These are phyloP conservation scores for Hypoxylon sp. DNA, from an alignment of 2,329 filamentous ascomycete genomes.

Conservation along the genomic window DNA sequence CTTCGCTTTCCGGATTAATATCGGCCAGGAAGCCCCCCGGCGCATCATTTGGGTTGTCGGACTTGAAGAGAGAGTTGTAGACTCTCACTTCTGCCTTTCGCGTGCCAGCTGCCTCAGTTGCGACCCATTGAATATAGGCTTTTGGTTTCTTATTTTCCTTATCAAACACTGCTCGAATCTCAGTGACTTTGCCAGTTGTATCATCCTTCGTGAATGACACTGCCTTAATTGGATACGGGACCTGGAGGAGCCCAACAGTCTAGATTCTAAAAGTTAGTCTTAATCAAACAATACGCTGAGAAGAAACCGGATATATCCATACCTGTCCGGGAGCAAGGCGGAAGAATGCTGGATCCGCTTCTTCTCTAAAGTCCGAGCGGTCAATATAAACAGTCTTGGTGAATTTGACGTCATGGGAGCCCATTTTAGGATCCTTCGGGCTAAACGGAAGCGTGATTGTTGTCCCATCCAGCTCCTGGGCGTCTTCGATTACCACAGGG, in stretches of 20 bases:
- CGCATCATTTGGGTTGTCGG: conserved; percentile 82
- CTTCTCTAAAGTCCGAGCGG: conserved; percentile 81
- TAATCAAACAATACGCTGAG: neutral
- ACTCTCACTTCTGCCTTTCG: conserved; percentile 81
- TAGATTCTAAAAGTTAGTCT: conserved; percentile 63
- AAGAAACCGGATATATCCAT: conserved; percentile 1
- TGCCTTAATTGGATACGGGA: conserved; percentile 77
- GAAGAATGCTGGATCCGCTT: conserved; percentile 81
- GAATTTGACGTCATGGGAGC: conserved; percentile 72
- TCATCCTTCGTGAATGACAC: conserved; percentile 77
- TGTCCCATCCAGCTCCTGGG: conserved; percentile 72
- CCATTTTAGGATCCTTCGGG: conserved; percentile 80
- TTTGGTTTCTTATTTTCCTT: conserved; percentile 81
- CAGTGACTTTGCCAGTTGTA: conserved; percentile 71
- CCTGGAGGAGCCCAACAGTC: conserved; percentile 79
- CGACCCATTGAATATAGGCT: conserved; percentile 93
- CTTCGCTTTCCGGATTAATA: conserved; percentile 86
- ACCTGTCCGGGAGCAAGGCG: conserved; percentile 74
- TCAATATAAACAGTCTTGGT: conserved; percentile 90
- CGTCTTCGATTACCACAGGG: conserved; percentile 84
- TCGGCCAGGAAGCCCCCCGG: conserved; percentile 87
- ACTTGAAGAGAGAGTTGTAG: conserved; percentile 88
- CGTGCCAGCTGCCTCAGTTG: conserved; percentile 68
- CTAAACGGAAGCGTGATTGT: conserved; percentile 80
- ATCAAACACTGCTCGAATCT: conserved; percentile 77